A percentile compares a stretch with the other conserved stretches of the same genome.
phyloP scores from a whole-genome alignment of 2,329 filamentous ascomycete genomes.

The Trichoderma polysporum region DNA sequence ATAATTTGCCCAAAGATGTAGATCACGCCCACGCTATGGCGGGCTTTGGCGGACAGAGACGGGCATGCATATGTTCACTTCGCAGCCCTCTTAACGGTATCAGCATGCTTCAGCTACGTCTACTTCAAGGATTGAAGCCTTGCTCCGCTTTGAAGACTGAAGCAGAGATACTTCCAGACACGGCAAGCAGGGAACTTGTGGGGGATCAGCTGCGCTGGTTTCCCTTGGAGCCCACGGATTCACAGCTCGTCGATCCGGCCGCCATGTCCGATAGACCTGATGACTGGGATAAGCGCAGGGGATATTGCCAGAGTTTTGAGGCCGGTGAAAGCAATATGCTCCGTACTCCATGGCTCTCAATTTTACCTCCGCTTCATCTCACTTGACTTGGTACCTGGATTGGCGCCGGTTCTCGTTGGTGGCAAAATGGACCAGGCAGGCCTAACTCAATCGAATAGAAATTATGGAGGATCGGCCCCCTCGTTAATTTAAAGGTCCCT shows the following conservation, averaged over 20 bases:
- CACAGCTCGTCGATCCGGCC: not conserved
- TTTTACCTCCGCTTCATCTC: not conserved
- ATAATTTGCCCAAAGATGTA: too few species aligned
- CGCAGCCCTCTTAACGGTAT: too few species aligned
- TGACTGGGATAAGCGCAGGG: not conserved
- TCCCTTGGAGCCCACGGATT: not conserved
- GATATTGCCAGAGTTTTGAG: not conserved
- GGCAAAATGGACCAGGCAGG: not conserved
- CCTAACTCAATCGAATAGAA: not conserved
- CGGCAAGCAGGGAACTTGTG: not conserved
- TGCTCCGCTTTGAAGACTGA: not conserved
- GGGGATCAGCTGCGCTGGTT: not conserved
- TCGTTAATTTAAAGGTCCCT: slow-evolving; percentile 8
- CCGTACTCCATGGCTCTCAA: not conserved
- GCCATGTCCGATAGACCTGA: not conserved
- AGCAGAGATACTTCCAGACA: not conserved
- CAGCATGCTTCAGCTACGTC: too few species aligned
- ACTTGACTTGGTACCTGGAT: not conserved
- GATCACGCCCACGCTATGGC: too few species aligned
- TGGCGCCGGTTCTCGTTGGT: not conserved
- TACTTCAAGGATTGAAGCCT: too few species aligned
- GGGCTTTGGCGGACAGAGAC: too few species aligned
- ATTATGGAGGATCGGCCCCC: not conserved
- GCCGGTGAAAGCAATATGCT: not conserved
- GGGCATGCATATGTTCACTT: not conserved